Evolutionary conservation across 2,329 filamentous ascomycete genomes (phyloP), one percentile per base, ranked within the genome.

Genomic region (Ascochyta pisi): DNA sequence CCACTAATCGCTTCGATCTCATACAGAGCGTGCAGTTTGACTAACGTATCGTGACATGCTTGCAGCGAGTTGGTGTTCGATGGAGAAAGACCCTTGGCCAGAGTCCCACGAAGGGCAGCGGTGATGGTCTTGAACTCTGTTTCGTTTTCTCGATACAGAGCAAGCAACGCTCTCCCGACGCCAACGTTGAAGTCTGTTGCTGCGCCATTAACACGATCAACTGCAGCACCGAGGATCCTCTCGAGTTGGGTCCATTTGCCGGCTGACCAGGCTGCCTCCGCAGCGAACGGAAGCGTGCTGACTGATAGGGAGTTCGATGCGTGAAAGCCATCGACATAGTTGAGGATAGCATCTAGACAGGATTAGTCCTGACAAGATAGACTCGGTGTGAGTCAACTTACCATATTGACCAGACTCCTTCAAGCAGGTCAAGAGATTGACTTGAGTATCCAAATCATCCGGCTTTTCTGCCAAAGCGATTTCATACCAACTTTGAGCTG

Each of bases 401-500:
- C 91, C 91, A 76, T 97, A 89, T 73, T 98, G 95, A 0, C 94
- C 95, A n/a, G 93, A 96, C 73, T 97, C 92, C 70, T 92, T 93
- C 9, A 99, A 81, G 67, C 95, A 98, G 27, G 88, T 90, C 50
- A 99, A 80, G 33, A 99, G 82, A 66, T 96, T 90, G 53, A 91
- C 82, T 71, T 97, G 93, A 12, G 90, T 83, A 53, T 96, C 89
- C 16, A 84, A 73, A 69, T 96, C 89, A 49, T 88, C 82, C 0
- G 94, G 93, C 41, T 89, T 84, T 66, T 95, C 88, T 3, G 90
- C 88, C 31, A 98, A 82, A 61, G 93, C 89, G 62, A 96, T 87
- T 73, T 99, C 93, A 74, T 97, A 98, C 95, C 96, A 99, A 61
- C 91, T 96, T 77, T 98, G 95, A 23, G 93, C 95, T 47, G 94